Evolutionary conservation across 495 filamentous ascomycete species (phyloP).

Genomic region (Trichoderma asperelloides): DNA sequence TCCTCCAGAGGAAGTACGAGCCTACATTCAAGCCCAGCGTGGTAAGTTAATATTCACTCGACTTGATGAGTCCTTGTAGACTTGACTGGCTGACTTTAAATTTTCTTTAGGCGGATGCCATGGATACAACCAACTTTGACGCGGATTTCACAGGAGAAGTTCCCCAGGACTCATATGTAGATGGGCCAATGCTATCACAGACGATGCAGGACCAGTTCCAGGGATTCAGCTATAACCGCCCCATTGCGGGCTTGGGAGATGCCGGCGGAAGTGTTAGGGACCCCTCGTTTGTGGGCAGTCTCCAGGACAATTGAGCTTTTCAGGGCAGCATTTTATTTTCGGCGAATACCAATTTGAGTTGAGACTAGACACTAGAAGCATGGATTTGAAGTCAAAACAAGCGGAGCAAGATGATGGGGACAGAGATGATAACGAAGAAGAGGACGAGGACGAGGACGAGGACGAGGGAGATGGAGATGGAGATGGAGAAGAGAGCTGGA

Average conservation of each 20-base stretch:
- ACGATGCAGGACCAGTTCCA: constrained; percentile 94
- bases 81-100: constrained; percentile 12
- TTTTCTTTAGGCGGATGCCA: constrained; percentile 61
- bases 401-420: too few species aligned
- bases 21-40: constrained; percentile 97
- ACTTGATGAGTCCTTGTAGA: too few species aligned
- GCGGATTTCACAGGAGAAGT: constrained; percentile 82
- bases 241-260: constrained; percentile 86
- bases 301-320: constrained; percentile 27
- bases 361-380: constrained; percentile 1
- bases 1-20: constrained; percentile 95
- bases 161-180: constrained; percentile 87
- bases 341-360: constrained; percentile 7
- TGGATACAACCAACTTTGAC: constrained; percentile 90
- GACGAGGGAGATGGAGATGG: not conserved
- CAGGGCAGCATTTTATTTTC: not conserved
- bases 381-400: not conserved
- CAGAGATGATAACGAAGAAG: too few species aligned
- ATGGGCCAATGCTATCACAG: constrained; percentile 81
- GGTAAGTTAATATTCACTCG: constrained; percentile 51
- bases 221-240: constrained; percentile 95
- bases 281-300: constrained; percentile 49
- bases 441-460: not conserved
- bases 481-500: not conserved
- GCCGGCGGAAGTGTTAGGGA: constrained; percentile 91